Evolutionary conservation across 2,329 filamentous ascomycete species (phyloP).

Genomic region (Sclerotinia glacialis): DNA sequence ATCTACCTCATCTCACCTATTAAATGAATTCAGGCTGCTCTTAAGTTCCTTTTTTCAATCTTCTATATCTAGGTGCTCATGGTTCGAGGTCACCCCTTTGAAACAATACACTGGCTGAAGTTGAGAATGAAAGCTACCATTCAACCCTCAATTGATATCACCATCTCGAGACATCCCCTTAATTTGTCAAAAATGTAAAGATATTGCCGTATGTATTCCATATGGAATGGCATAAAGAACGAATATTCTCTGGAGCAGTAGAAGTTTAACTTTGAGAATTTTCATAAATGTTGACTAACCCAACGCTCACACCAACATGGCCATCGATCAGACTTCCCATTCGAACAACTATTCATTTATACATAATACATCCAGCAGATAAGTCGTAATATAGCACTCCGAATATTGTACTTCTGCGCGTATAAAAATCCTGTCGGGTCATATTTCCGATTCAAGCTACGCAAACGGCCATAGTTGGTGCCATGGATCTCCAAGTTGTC

Average conservation of each 20-base stretch:
- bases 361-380: neutral
- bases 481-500: conserved; percentile 39
- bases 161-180: no score
- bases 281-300: neutral
- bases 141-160: neutral
- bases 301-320: neutral
- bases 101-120: neutral
- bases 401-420: conserved; percentile 28
- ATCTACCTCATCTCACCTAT: no score
- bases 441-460: conserved; percentile 25
- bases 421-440: conserved; percentile 28
- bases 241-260: neutral
- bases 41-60: neutral
- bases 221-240: neutral
- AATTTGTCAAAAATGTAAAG: no score
- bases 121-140: neutral
- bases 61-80: neutral
- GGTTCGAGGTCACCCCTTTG: no score
- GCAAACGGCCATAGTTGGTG: conserved; percentile 23
- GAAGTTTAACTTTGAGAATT: neutral
- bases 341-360: neutral
- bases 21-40: neutral
- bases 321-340: neutral
- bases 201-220: neutral
- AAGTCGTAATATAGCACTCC: neutral